Evolutionary conservation across 768 basidiomycete genomes (phyloP).

Genomic region (Xanthoconium purpureum): DNA sequence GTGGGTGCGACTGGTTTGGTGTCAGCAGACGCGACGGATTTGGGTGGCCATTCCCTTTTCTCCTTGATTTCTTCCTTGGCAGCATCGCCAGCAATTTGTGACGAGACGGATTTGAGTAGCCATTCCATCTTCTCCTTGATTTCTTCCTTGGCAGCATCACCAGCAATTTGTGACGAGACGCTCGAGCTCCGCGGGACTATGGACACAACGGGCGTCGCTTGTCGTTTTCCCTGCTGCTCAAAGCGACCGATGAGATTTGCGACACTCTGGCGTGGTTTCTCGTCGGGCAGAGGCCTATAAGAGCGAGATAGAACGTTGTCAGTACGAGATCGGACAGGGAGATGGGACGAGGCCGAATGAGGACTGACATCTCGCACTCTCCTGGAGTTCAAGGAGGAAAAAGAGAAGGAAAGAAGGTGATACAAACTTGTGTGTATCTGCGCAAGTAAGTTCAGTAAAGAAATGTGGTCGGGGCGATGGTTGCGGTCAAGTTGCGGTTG

Average conservation of each 20-base stretch:
- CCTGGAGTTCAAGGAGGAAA: slow-evolving; percentile 12
- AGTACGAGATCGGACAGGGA: slow-evolving; percentile 11
- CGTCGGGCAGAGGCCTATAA: slow-evolving; percentile 80
- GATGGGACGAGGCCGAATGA: neutral
- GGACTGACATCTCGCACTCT: slow-evolving; percentile 30
- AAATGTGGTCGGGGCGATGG: slow-evolving; percentile 24
- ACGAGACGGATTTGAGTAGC: slow-evolving; percentile 58
- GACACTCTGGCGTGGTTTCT: slow-evolving; percentile 81
- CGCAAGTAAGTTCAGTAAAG: slow-evolving; percentile 2
- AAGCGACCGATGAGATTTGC: slow-evolving; percentile 90
- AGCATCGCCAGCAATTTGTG: slow-evolving; percentile 62
- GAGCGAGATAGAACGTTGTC: slow-evolving; percentile 8
- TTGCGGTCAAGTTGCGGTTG: slow-evolving; percentile 33
- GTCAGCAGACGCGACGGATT: slow-evolving; percentile 32
- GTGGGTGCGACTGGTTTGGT: slow-evolving; percentile 35
- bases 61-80: slow-evolving; percentile 66
- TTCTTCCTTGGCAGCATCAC: slow-evolving; percentile 66
- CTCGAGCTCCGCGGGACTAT: slow-evolving; percentile 59
- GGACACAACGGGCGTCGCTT: slow-evolving; percentile 39
- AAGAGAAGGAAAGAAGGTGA: slow-evolving; percentile 12
- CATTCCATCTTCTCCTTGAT: slow-evolving; percentile 72
- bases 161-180: slow-evolving; percentile 59
- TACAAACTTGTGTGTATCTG: slow-evolving; percentile 14
- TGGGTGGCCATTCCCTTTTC: slow-evolving; percentile 77
- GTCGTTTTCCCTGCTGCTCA: slow-evolving; percentile 75